Evolutionary conservation across 371 early-diverging fungal genomes (phyloP), one percentile per base, ranked within the genome.

Genomic region (Fennellomyces sp.): DNA sequence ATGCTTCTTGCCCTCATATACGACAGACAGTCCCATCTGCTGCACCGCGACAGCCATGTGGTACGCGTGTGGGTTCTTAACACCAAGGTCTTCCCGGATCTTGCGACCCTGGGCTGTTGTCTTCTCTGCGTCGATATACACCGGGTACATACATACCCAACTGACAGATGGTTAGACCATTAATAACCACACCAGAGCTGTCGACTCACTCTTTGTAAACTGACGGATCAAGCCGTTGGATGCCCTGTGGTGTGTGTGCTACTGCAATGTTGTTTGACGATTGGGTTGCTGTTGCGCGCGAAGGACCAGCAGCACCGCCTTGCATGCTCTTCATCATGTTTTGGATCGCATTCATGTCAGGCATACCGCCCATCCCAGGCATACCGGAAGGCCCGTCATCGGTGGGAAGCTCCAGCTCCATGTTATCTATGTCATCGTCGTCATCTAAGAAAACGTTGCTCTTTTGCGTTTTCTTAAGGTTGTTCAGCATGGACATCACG

Each of bases 91-190:
- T 45, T 83, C 74, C 3, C 71, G 50, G 31, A 87, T 78, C 61
- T 79, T 78, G 50, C 87, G 78, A 45, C 85, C 85, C 54, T 81
- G 71, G 52, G 70, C 63, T 36, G 70, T 57, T 10, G 81, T 66
- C 61, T 80, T 84, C 33, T 68, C 77, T 27, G 76, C 69, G 68
- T 88, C 85, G 56, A 90, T 80, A 65, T 90, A 88, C 48, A 83
- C 77, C 25, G 90, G 90, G 70, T 90, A 90, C 0, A 88, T 66
- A 36, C 77, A 80, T 27, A 85, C 80, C 88, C 88, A 90, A 54
- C 82, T 85, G 58, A 17, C 31, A 21, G 52, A 52, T 39, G 65
- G 19, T 39, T 51, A n/a, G 26, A 52, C 3, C 13, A 58, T 26
- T 13, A 19, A 23, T 10, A 47, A 42, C 11, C 3, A 25, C 26